Evolutionary conservation across 441 rosid species (phyloP).

Genomic region (Euphorbia celastroides): DNA sequence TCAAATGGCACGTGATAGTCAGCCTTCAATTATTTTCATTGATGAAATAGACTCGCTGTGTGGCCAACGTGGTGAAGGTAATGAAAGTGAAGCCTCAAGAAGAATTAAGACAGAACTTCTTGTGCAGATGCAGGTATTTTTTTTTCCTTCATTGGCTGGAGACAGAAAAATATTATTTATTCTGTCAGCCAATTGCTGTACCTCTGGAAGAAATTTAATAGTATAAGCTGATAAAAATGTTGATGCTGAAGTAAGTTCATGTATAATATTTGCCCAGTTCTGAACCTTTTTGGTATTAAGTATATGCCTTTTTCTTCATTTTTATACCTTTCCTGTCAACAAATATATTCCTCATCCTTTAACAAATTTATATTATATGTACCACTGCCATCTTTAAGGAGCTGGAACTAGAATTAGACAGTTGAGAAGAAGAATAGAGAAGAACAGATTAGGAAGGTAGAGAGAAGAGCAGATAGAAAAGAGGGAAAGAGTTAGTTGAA

Average conservation of each 20-base stretch:
- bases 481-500: no score
- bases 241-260: background rate
- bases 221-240: background rate
- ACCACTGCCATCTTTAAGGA: background rate
- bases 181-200: background rate
- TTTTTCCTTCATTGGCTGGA: background rate
- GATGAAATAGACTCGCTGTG: constrained; percentile 99
- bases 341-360: background rate
- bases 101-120: constrained; percentile 99
- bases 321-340: background rate
- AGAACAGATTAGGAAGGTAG: no score
- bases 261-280: background rate
- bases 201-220: background rate
- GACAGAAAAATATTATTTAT: background rate
- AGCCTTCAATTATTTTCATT: constrained; percentile 90
- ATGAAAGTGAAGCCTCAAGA: constrained; percentile 99
- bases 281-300: background rate
- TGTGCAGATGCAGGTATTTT: constrained; percentile 95
- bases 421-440: no score
- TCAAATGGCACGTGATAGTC: constrained; percentile 97
- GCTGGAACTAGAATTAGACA: no score
- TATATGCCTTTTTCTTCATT: background rate
- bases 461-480: no score
- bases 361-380: background rate
- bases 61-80: constrained; percentile 97